Evolutionary conservation across 2,329 filamentous ascomycete species (phyloP), one percentile per base, ranked within the genome.

Genomic region (Sclerotinia sclerotiorum): DNA sequence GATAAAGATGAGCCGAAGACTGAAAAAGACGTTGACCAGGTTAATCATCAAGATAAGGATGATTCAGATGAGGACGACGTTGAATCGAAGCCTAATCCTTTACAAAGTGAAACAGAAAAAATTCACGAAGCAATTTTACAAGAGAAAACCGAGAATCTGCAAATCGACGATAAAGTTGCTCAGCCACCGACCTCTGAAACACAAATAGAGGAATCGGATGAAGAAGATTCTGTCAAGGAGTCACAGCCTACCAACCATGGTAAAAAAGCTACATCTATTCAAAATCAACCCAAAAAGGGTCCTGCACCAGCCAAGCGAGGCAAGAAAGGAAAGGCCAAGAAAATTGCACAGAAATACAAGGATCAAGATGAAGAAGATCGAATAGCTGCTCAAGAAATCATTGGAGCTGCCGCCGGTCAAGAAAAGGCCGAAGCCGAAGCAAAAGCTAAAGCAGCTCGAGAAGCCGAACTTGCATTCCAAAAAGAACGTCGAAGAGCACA

Each of bases 321-420:
- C 42, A 93, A 96, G 78, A 88, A 87, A 69, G 85, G 85, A 69
- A 97, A 97, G 78, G 88, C 89, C 55, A 97, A 96, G 82, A 97
- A 95, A 79, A 88, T 92, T 2, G 92, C 92, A 4, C 83, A 87
- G 69, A 97, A 97, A 78, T 99, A 99, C 80, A 94, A 91, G 57
- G 83, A 96, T 74, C 95, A 98, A 82, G 94, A 98, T 74, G 93
- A 97, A 67, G 94, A 97, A 79, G 95, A 99, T 76, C 92, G 93
- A 17, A 87, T 86, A 8, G 86, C 94, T 0, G 93, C 93, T 44
- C 90, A 97, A 79, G 85, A 88, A 32, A 84, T 98, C n/a, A 88
- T 97, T n/a, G 95, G 95, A 51, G 89, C 92, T 2, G 82, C 85
- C 69, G 84, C 85, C 0, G 89, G 89, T 1, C 85, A 86, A 49